phyloP scores from a whole-genome alignment of 1,284 basidiomycete genomes.

The Cronartium quercuum region DNA sequence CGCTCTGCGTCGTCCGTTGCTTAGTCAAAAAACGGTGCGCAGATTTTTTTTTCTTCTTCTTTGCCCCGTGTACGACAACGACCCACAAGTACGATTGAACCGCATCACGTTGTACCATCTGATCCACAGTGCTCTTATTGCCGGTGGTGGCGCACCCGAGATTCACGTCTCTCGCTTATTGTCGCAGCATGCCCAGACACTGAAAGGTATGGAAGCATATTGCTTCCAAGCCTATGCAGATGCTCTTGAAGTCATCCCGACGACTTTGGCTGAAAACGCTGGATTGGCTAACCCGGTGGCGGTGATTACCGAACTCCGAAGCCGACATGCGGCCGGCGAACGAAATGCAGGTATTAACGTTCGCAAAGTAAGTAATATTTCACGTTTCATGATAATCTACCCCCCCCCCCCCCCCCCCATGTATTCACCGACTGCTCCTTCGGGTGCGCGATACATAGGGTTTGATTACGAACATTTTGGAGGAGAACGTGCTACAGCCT shows the following conservation, averaged over 20 bases:
- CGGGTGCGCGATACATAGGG: conserved; percentile 56
- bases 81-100: conserved; percentile 1
- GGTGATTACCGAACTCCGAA: conserved; percentile 95
- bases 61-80: not conserved
- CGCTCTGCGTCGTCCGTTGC: conserved; percentile 94
- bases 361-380: conserved; percentile 62
- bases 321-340: conserved; percentile 92
- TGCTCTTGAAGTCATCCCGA: conserved; percentile 95
- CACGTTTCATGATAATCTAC: not conserved
- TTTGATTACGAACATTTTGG: conserved; percentile 88
- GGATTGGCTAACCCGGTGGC: conserved; percentile 88
- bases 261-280: conserved; percentile 95
- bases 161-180: conserved; percentile 94
- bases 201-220: conserved; percentile 98
- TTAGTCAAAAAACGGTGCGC: conserved; percentile 92
- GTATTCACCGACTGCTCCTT: conserved; percentile 24
- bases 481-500: conserved; percentile 96
- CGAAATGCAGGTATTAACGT: conserved; percentile 96
- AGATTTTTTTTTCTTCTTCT: not conserved
- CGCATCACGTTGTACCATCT: not conserved
- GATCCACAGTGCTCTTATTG: conserved; percentile 76
- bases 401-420: not conserved
- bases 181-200: conserved; percentile 82
- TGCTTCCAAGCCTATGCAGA: conserved; percentile 99
- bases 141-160: conserved; percentile 95